Conservation (phyloP, 1,284 basidiomycete species). For the Inonotus obliquus region DNA sequence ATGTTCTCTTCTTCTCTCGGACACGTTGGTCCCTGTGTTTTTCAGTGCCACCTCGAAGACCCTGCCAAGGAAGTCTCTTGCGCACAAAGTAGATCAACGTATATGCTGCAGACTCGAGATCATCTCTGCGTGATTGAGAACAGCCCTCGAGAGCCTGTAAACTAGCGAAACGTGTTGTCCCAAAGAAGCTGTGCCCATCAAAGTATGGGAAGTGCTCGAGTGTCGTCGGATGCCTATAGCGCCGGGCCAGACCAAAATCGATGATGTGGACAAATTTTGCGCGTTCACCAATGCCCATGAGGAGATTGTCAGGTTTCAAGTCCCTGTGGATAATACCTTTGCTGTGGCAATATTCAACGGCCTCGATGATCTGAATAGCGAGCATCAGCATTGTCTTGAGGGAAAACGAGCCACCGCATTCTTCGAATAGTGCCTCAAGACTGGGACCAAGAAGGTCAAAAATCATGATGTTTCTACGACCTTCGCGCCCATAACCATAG, state of each 20-base stretch:
- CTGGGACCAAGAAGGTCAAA: constrained; percentile 92
- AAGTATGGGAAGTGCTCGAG: constrained; percentile 63
- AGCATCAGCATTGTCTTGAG: constrained; percentile 93
- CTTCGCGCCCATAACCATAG: constrained; percentile 90
- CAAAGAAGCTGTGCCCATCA: constrained; percentile 76
- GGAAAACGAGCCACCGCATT: constrained; percentile 88
- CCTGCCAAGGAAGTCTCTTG: constrained; percentile 83
- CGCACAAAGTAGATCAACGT: constrained; percentile 92
- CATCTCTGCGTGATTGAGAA: constrained; percentile 84
- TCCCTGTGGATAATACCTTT: constrained; percentile 83
- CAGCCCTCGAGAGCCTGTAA: constrained; percentile 93
- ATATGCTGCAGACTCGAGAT: constrained; percentile 89
- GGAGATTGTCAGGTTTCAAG: constrained; percentile 95
- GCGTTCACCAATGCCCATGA: constrained; percentile 59
- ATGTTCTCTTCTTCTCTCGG: constrained; percentile 12
- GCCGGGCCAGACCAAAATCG: constrained; percentile 96
- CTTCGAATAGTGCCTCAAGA: constrained; percentile 92
- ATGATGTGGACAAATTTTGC: constrained; percentile 78
- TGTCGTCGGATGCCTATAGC: constrained; percentile 85
- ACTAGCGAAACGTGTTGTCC: constrained; percentile 90
- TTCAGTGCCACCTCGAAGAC: constrained; percentile 12
- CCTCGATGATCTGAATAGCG: constrained; percentile 84
- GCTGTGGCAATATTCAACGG: constrained; percentile 68
- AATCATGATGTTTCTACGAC: constrained; percentile 96
- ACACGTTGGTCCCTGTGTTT: constrained; percentile 14